Percentiles rank a stretch among this genome's conserved stretches.
phyloP scores from a whole-genome alignment of 768 basidiomycete species.

The Lepiota venenata region DNA sequence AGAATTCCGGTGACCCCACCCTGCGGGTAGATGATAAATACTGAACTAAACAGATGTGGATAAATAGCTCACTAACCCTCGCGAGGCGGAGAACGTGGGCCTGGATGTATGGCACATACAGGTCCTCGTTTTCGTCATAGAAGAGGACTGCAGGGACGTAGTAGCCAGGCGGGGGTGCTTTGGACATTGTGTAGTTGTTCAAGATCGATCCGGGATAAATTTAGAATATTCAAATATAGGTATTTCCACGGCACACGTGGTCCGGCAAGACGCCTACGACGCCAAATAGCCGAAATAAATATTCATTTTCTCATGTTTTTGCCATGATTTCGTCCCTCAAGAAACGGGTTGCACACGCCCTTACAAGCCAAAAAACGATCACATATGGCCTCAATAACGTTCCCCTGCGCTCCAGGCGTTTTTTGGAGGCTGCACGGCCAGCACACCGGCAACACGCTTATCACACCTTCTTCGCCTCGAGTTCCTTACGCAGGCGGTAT shows the following conservation, averaged over 20 bases:
- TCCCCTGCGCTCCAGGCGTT: conserved; percentile 27
- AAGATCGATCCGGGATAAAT: conserved; percentile 7
- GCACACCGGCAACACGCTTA: conserved; percentile 52
- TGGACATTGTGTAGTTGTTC: conserved; percentile 18
- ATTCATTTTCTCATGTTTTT: conserved; percentile 7
- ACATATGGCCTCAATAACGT: conserved; percentile 48
- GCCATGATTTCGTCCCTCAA: conserved; percentile 43
- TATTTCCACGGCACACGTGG: conserved; percentile 5
- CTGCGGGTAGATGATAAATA: conserved; percentile 32
- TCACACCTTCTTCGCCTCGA: conserved; percentile 47
- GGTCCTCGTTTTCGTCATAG: conserved; percentile 63
- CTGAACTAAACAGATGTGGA: conserved; percentile 10
- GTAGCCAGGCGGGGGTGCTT: conserved; percentile 60
- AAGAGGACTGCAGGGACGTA: conserved; percentile 82
- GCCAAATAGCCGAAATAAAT: background rate
- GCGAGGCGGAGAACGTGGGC: conserved; percentile 75
- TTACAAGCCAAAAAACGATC: conserved; percentile 39
- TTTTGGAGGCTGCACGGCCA: conserved; percentile 30
- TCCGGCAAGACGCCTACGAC: conserved; percentile 5
- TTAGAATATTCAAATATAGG: background rate
- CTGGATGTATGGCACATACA: conserved; percentile 65
- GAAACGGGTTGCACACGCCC: conserved; percentile 30
- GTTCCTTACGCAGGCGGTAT: conserved; percentile 50
- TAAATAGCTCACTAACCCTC: conserved; percentile 38
- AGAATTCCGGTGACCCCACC: conserved; percentile 72